Base-by-base conservation (phyloP, 2,329 filamentous ascomycete genomes). In the Xylaria multiplex region DNA sequence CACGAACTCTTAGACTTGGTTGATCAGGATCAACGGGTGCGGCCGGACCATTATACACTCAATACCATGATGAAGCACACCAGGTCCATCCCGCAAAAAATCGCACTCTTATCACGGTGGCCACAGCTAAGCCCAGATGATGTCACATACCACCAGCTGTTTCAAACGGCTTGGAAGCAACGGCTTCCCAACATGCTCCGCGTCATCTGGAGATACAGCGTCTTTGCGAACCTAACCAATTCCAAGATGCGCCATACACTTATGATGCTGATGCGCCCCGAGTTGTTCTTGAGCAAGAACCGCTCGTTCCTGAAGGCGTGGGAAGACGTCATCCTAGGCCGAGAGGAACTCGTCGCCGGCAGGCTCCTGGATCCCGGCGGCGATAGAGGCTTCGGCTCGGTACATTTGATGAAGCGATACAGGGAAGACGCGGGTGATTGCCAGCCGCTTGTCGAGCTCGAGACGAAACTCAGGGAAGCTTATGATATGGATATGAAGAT, bases 51-150 rank as follows among this genome's bases (percentile, higher is more conserved):
- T 2, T 66, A 70, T 61, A 72, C 75, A 16, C 63, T 77, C 16
- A 77, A 77, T 59, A 77, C 71, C 16, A 69, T 77, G 62, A 63
- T 77, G 8, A 73, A 69, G 11, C 75, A 77, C 58, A 50, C 59
- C 35, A 63, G 54, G 22, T 55, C n/a, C 2, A 61, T 72, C 6
- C 43, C 55, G 16, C 43, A 59, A 14, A 66, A 70, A 32, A 56
- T 74, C 14, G 54, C 53, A 19, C 62, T 76, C 32, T 57, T 59
- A 24, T 35, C 56, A 9, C 68, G 60, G n/a, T 74, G 70, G 71
- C 64, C 68, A 1, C 40, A 14, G 8, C 1, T 74, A 1, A 6
- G 22, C n/a, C 72, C 65, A 22, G 68, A 76, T 52, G 42, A 8
- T 3, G 54, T 69, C 58, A 75, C 74, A 1, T 77, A 75, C 43